phyloP scores from a whole-genome alignment of 495 filamentous ascomycete species.

The Xylaria acuta region DNA sequence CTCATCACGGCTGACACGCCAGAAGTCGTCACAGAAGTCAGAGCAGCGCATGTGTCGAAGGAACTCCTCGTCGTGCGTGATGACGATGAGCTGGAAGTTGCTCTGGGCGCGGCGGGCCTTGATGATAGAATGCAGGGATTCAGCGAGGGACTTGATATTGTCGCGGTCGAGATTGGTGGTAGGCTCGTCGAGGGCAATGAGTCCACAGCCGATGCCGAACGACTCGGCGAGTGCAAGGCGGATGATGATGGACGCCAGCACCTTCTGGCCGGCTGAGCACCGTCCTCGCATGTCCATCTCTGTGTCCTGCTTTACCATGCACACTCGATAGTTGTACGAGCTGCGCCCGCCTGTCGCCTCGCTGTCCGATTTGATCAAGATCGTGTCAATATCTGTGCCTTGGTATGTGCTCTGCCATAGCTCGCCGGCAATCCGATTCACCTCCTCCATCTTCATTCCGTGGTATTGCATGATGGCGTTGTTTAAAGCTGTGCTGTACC shows the following conservation, averaged over 20 bases:
- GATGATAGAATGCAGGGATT: conserved; percentile 87
- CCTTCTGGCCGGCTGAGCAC: conserved; percentile 95
- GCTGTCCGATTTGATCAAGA: conserved; percentile 89
- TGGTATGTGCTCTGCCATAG: conserved; percentile 97
- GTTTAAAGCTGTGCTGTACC: conserved; percentile 81
- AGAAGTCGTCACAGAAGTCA: conserved; percentile 95
- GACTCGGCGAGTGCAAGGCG: conserved; percentile 95
- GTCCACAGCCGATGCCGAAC: conserved; percentile 93
- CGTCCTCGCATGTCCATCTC: conserved; percentile 99
- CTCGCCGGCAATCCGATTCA: conserved; percentile 93
- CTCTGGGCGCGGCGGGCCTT: conserved; percentile 78
- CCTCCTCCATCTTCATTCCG: conserved; percentile 95
- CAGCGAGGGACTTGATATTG: conserved; percentile 88
- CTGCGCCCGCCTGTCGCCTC: conserved; percentile 77
- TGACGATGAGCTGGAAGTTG: conserved; percentile 98
- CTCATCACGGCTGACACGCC: conserved; percentile 79
- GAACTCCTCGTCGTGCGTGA: conserved; percentile 99
- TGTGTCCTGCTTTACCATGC: conserved; percentile 95
- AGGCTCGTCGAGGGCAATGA: conserved; percentile 97
- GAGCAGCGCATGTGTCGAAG: conserved; percentile 88
- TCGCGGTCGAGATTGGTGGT: conserved; percentile 96
- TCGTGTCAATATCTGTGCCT: conserved; percentile 96
- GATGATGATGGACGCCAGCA: conserved; percentile 97
- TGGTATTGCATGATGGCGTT: conserved; percentile 98
- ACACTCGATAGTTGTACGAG: conserved; percentile 96